Conservation (phyloP, 148 eudicot genomes). For the Agrostemma githago region DNA sequence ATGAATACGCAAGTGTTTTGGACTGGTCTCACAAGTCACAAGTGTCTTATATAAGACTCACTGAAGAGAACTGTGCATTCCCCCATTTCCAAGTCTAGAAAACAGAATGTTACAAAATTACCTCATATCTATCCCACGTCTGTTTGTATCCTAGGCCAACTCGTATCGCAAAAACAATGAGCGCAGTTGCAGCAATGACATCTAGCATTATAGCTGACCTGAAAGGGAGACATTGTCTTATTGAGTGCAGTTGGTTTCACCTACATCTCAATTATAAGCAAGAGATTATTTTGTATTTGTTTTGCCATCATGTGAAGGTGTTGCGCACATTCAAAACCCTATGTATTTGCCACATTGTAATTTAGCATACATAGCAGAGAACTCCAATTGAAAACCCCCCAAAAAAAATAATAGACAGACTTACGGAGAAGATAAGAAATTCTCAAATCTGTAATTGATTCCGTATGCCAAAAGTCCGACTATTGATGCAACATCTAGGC, state of each 20-base stretch:
- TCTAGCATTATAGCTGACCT: constrained; percentile 87
- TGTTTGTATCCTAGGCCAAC: constrained; percentile 95
- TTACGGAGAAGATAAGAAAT: constrained; percentile 78
- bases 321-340: neutral
- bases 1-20: neutral
- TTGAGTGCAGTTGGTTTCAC: neutral
- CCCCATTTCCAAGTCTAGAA: neutral
- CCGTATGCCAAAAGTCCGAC: constrained; percentile 82
- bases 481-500: constrained; percentile 76
- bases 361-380: neutral
- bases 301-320: neutral
- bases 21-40: neutral
- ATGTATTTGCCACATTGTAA: neutral
- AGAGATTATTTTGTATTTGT: neutral
- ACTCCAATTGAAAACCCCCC: neutral
- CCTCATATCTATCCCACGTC: constrained; percentile 95
- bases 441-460: constrained; percentile 86
- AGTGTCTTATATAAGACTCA: neutral
- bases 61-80: neutral
- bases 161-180: constrained; percentile 59
- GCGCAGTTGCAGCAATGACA: constrained; percentile 71
- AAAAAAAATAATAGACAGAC: constrained; percentile 22
- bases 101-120: constrained; percentile 28
- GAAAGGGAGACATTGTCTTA: constrained; percentile 18
- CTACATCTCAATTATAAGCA: neutral